Percentiles rank a stretch among this genome's conserved stretches.
Conservation (phyloP, 1,139 yeast species). For the Hanseniaspora gamundiae region DNA sequence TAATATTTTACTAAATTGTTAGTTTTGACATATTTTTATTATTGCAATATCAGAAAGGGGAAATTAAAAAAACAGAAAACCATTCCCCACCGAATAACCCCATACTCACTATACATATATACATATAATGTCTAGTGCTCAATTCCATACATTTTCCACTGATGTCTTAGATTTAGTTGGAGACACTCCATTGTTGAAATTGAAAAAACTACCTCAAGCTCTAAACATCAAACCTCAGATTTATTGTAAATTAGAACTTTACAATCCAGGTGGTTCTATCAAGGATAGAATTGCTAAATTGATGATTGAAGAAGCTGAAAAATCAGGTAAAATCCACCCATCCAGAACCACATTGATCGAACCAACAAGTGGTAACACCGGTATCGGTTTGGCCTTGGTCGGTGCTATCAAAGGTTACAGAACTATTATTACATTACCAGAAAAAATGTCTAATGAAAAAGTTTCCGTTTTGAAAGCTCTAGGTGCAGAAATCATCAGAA, state of each 20-base stretch:
- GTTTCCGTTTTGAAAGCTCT: conserved; percentile 80
- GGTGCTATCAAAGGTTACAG: conserved; percentile 85
- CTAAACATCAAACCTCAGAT: conserved; percentile 67
- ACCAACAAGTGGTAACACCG: conserved; percentile 84
- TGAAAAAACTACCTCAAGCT: conserved; percentile 68
- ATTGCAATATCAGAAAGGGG: no score
- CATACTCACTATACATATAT: background rate
- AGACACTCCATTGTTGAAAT: conserved; percentile 66
- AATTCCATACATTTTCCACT: conserved; percentile 8
- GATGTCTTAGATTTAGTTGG: conserved; percentile 38
- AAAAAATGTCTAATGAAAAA: conserved; percentile 87
- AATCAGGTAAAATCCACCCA: conserved; percentile 66
- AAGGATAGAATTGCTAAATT: conserved; percentile 90
- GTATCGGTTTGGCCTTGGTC: conserved; percentile 77
- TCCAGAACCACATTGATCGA: conserved; percentile 71
- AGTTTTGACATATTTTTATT: no score
- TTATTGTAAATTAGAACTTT: conserved; percentile 77
- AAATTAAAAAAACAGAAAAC: background rate
- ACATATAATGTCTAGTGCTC: conserved; percentile 4
- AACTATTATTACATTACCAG: conserved; percentile 81
- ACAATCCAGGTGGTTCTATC: conserved; percentile 92
- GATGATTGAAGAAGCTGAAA: conserved; percentile 76
- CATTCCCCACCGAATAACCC: no score
- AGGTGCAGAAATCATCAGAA: conserved; percentile 85
- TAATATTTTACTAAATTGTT: no score